Percentiles rank a stretch among this genome's conserved stretches.
phyloP scores from a whole-genome alignment of 768 basidiomycete species.

The Lyophyllum decastes region DNA sequence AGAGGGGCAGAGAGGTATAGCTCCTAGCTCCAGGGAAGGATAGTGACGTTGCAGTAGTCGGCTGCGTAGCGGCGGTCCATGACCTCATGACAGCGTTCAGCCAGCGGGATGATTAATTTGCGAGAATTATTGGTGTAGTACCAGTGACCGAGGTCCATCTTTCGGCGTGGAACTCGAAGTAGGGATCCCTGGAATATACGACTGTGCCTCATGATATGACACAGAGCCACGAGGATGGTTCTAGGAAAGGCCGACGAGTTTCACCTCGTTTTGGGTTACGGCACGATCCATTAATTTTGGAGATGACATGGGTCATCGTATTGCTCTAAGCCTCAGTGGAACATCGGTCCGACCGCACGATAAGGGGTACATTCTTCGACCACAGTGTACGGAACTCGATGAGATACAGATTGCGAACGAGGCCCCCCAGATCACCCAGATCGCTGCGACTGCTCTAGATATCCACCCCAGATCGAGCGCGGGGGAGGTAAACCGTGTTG shows the following conservation, averaged over 20 bases:
- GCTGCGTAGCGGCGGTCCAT: too few species aligned
- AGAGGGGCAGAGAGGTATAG: background rate
- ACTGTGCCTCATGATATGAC: background rate
- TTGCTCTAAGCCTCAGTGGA: background rate
- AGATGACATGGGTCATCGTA: background rate
- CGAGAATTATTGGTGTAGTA: background rate
- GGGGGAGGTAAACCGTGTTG: background rate
- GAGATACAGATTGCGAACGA: background rate
- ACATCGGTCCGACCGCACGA: background rate
- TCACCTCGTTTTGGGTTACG: background rate
- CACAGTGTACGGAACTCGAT: background rate
- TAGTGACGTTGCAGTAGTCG: too few species aligned
- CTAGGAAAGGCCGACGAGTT: background rate
- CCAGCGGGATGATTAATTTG: background rate
- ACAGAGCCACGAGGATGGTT: background rate
- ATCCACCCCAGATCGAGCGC: slow-evolving; percentile 10
- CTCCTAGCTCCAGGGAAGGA: background rate
- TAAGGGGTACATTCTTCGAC: background rate
- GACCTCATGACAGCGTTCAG: background rate
- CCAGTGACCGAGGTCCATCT: background rate
- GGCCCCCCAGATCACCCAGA: slow-evolving; percentile 9
- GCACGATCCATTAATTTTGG: background rate
- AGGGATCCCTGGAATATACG: background rate
- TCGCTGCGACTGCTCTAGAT: slow-evolving; percentile 5
- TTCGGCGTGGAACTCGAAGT: background rate